Evolutionary conservation across 129 eudicot genomes (phyloP).

Genomic region (Flaveria sonorensis): DNA sequence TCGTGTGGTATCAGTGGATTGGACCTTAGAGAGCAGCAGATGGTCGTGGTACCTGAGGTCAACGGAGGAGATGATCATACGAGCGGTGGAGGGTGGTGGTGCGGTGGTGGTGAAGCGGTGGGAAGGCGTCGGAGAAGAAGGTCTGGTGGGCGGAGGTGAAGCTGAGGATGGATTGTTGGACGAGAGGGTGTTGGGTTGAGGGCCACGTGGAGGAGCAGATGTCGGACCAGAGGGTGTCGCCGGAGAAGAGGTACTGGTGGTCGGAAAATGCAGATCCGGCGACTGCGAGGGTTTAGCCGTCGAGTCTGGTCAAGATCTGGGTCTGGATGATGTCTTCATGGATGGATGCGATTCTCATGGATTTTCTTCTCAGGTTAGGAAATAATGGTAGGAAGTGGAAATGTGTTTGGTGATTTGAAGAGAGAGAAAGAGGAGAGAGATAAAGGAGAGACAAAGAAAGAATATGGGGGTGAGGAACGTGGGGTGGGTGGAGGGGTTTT

Average conservation of each 20-base stretch:
- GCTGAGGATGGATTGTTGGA: too few relatives aligned
- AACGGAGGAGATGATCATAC: constrained; percentile 37
- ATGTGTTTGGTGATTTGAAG: too few relatives aligned
- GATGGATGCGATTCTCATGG: constrained; percentile 24
- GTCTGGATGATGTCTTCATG: constrained; percentile 39
- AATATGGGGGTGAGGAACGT: too few relatives aligned
- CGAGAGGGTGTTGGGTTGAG: too few relatives aligned
- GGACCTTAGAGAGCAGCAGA: constrained; percentile 30
- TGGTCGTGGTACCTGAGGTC: constrained; percentile 23
- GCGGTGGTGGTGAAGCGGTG: neutral
- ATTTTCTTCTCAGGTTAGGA: neutral
- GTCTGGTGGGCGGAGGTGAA: too few relatives aligned
- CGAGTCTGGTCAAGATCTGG: constrained; percentile 41
- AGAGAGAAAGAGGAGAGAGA: too few relatives aligned
- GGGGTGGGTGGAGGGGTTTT: too few relatives aligned
- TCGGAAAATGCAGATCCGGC: constrained; percentile 43
- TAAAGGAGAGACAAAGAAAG: too few relatives aligned
- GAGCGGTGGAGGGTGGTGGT: neutral
- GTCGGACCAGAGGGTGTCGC: too few relatives aligned
- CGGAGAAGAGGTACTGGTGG: constrained; percentile 34
- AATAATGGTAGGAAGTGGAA: neutral
- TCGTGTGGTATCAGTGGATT: constrained; percentile 21
- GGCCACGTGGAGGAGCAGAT: too few relatives aligned
- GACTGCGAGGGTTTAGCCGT: constrained; percentile 52
- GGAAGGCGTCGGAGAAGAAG: too few relatives aligned